Evolutionary conservation across 1,284 basidiomycete genomes (phyloP).

Genomic region (Neolentinus lepideus): DNA sequence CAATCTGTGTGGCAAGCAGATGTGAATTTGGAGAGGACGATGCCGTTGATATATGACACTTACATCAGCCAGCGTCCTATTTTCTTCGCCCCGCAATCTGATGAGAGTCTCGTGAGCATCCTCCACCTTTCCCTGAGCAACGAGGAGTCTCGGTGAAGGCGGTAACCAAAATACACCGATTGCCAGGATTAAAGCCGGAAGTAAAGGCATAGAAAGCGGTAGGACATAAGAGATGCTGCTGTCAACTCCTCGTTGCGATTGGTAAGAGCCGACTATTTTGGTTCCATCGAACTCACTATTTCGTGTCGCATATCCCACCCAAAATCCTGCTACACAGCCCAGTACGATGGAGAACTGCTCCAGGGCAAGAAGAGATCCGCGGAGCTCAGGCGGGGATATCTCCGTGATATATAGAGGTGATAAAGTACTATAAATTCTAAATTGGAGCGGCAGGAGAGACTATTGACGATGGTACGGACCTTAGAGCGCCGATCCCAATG

Average conservation of each 20-base stretch:
- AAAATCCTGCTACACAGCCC: constrained; percentile 75
- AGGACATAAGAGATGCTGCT: constrained; percentile 69
- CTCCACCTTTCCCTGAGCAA: constrained; percentile 47
- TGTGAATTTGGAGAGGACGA: too few relatives aligned
- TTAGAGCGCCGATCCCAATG: constrained; percentile 72
- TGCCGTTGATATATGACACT: not conserved
- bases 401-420: constrained; percentile 79
- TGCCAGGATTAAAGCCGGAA: constrained; percentile 61
- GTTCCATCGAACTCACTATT: constrained; percentile 40
- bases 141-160: constrained; percentile 63
- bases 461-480: constrained; percentile 29
- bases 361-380: constrained; percentile 74
- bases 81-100: constrained; percentile 34
- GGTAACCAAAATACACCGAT: constrained; percentile 62
- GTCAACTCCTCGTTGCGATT: constrained; percentile 33
- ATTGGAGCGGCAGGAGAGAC: not conserved
- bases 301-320: constrained; percentile 72
- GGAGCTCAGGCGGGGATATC: constrained; percentile 72
- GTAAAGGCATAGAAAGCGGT: constrained; percentile 64
- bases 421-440: constrained; percentile 46
- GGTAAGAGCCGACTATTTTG: too few relatives aligned
- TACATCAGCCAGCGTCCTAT: not conserved
- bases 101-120: constrained; percentile 47
- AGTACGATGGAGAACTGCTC: constrained; percentile 77
- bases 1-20: too few relatives aligned